Base-by-base conservation (phyloP, 2,329 filamentous ascomycete species). In the Ophiostoma triangulosporum region DNA sequence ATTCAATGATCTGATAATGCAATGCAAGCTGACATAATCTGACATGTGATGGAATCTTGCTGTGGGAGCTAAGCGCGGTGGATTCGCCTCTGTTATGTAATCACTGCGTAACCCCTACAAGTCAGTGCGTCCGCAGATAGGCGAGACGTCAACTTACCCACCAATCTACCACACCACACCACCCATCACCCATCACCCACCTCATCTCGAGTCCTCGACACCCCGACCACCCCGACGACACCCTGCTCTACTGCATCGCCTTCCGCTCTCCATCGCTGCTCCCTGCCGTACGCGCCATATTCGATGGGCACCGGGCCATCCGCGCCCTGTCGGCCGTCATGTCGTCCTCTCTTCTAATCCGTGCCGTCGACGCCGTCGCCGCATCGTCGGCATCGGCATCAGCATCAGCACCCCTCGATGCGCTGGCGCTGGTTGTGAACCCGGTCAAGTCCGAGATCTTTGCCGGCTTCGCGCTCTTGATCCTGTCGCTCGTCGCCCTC, bases 381-480 rank as follows among this genome's bases (percentile, higher is more conserved):
- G 27, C 49, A 3, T 31, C 15, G 6, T 7, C 22, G 20, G 15
- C 33, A 27, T 50, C 54, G 36, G n/a, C 35, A n/a, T 26, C 20
- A 33, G 15, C 35, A 38, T 17, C 29, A 33, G 12, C 46, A 33
- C 17, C 15, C 26, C 14, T 45, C 8, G 27, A 20, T 11, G 29
- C 46, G 3, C 3, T 20, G n/a, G 26, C 17, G 8, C 46, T 48
- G 9, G 46, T 11, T n/a, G 26, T 48, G 22, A 57, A 53, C 57
- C 81, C 88, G 32, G 77, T 89, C 51, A 83, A 84, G 68, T 95
- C 90, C 52, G 80, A 83, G 64, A 73, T 91, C 64, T 94, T 96
- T 69, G 80, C 87, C 59, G 66, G 81, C 60, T 63, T 87, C 62
- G 79, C 88, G 57, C 76, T 95, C 36, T 69, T 90, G 60, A 66